Percentiles rank a stretch among this genome's conserved stretches.
These are phyloP conservation scores for Podaxis sp. DNA, from an alignment of 768 basidiomycete genomes.

Conservation along the genomic window DNA sequence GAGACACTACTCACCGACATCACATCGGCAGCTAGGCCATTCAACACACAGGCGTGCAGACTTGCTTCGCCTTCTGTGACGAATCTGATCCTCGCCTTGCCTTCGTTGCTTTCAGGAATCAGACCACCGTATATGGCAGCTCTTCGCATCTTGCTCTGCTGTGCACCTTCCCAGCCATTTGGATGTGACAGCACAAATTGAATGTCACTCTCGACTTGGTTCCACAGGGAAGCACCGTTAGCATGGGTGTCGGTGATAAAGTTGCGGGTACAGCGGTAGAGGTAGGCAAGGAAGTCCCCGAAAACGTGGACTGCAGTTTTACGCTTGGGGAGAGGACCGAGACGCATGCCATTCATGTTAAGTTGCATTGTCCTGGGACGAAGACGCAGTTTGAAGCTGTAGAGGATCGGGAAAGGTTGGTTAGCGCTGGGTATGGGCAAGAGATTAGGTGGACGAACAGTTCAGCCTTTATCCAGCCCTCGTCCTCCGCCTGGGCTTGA, in stretches of 20 bases:
- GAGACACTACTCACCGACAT: slow-evolving; percentile 52
- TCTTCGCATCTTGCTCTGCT: slow-evolving; percentile 76
- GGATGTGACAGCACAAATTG: slow-evolving; percentile 80
- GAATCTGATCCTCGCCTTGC: slow-evolving; percentile 71
- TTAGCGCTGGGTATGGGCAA: background rate
- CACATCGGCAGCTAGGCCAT: slow-evolving; percentile 75
- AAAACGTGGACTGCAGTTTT: slow-evolving; percentile 75
- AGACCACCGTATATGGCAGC: slow-evolving; percentile 71
- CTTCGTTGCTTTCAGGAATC: slow-evolving; percentile 73
- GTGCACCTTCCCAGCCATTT: slow-evolving; percentile 81
- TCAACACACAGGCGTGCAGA: slow-evolving; percentile 77
- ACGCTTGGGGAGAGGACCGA: slow-evolving; percentile 62
- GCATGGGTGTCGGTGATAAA: slow-evolving; percentile 85
- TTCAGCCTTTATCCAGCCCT: slow-evolving; percentile 74
- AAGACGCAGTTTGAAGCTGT: slow-evolving; percentile 78
- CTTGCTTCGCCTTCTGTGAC: slow-evolving; percentile 86
- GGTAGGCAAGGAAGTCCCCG: slow-evolving; percentile 75
- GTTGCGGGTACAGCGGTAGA: slow-evolving; percentile 69
- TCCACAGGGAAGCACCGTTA: slow-evolving; percentile 69
- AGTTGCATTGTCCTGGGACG: slow-evolving; percentile 77
- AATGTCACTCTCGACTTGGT: slow-evolving; percentile 64
- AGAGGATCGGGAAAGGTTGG: background rate
- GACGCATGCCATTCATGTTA: slow-evolving; percentile 82
- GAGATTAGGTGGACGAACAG: slow-evolving; percentile 45
- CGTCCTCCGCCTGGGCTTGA: slow-evolving; percentile 69